Evolutionary conservation across 148 eudicot species (phyloP).

Genomic region (Beta vulgaris): DNA sequence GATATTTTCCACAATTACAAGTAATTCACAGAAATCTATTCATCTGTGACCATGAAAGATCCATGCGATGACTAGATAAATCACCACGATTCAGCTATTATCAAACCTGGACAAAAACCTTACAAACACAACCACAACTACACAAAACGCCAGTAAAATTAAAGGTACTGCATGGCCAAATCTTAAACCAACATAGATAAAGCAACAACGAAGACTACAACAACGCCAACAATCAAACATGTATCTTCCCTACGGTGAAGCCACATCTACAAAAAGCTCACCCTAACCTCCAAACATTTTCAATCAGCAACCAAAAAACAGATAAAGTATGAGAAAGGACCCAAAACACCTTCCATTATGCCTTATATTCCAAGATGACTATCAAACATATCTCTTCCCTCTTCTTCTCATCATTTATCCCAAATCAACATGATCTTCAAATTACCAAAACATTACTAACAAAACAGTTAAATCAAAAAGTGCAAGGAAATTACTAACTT

Average conservation of each 20-base stretch:
- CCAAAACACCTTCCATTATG: no score
- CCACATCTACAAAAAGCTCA: neutral
- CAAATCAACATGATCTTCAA: no score
- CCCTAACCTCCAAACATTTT: neutral
- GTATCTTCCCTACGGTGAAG: neutral
- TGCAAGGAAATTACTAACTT: no score
- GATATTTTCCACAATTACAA: neutral
- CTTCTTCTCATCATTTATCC: no score
- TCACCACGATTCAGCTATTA: neutral
- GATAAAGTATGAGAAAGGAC: no score
- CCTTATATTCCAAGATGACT: no score
- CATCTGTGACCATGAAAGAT: neutral
- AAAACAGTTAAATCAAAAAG: no score
- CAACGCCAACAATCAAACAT: neutral
- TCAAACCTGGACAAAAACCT: no score
- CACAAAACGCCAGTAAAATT: neutral
- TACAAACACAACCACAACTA: neutral
- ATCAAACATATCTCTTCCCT: no score
- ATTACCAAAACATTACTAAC: no score
- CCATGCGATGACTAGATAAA: neutral
- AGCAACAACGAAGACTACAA: no score
- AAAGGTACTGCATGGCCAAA: neutral
- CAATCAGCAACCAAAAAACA: no score
- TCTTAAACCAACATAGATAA: neutral
- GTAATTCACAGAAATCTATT: neutral